Percentiles rank a stretch among this genome's conserved stretches.
These are phyloP conservation scores for Oryza nivara DNA, from an alignment of 176 grass and related monocot genomes.

Conservation along the genomic window DNA sequence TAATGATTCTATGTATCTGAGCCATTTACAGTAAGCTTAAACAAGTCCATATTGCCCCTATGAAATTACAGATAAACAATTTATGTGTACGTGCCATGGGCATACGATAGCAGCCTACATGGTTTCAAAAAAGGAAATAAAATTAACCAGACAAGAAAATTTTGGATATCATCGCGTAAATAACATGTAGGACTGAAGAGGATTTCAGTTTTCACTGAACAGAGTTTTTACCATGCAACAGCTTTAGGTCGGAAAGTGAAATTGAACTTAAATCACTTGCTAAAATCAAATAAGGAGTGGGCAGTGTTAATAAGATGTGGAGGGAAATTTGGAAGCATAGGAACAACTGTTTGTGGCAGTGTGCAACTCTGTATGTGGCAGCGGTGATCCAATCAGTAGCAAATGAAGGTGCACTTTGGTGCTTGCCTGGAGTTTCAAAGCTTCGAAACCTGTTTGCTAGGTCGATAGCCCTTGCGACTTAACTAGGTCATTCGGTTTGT, in stretches of 20 bases:
- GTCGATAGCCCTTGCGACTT: no score
- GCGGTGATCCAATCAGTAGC: no score
- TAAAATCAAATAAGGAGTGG: not conserved
- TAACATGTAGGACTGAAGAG: not conserved
- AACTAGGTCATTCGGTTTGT: no score
- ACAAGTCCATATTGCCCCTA: not conserved
- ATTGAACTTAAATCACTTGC: no score
- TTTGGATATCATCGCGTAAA: not conserved
- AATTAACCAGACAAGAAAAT: not conserved
- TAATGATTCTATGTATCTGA: slow-evolving; percentile 13
- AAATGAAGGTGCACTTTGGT: no score
- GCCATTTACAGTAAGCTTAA: slow-evolving; percentile 29
- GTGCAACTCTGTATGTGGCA: no score
- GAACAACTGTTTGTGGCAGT: no score
- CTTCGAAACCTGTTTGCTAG: no score
- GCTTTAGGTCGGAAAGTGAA: not conserved
- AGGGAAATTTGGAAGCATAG: not conserved
- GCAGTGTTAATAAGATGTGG: not conserved
- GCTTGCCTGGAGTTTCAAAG: no score
- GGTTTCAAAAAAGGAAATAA: not conserved
- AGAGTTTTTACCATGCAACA: not conserved
- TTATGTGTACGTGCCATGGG: not conserved
- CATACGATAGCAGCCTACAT: not conserved
- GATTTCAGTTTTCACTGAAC: not conserved
- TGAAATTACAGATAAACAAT: not conserved